phyloP scores from a whole-genome alignment of 768 basidiomycete species.

The Leccinellum rugosiceps region DNA sequence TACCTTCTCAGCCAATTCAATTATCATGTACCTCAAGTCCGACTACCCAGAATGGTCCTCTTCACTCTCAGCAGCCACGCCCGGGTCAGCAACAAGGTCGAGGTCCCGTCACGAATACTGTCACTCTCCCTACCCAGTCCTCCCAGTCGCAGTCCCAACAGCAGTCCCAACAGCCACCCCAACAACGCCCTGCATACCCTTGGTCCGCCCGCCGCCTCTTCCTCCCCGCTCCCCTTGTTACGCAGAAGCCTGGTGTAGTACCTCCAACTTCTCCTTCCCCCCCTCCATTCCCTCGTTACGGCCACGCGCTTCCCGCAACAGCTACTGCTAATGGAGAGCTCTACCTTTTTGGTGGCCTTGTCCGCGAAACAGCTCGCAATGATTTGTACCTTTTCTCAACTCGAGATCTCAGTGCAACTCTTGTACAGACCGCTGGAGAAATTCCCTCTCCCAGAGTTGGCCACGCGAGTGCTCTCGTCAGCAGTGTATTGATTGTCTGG shows the following conservation, averaged over 20 bases:
- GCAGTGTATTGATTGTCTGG: constrained; percentile 96
- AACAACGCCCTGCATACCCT: constrained; percentile 65
- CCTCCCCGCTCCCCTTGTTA: constrained; percentile 62
- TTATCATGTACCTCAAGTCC: constrained; percentile 2
- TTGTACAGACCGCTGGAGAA: constrained; percentile 87
- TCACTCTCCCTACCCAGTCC: constrained; percentile 29
- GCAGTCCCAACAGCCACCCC: constrained; percentile 31
- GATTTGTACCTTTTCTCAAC: constrained; percentile 92
- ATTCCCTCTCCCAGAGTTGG: constrained; percentile 90
- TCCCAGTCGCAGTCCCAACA: constrained; percentile 33
- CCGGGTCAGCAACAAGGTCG: constrained; percentile 32
- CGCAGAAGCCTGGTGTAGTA: constrained; percentile 60
- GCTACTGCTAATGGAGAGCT: constrained; percentile 83
- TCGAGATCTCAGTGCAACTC: constrained; percentile 71
- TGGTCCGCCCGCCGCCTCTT: constrained; percentile 77
- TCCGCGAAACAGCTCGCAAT: constrained; percentile 84
- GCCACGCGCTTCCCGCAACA: constrained; percentile 82
- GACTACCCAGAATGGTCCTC: constrained; percentile 22
- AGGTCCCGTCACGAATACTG: constrained; percentile 29
- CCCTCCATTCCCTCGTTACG: constrained; percentile 94
- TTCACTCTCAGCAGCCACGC: constrained; percentile 35
- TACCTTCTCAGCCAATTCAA: constrained; percentile 1
- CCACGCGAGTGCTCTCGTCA: constrained; percentile 93
- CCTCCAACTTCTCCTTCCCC: constrained; percentile 72
- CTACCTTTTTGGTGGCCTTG: constrained; percentile 95